These are phyloP conservation scores for Rhizophagus sp. DNA, from an alignment of 192 early-diverging fungal species.

Conservation along the genomic window DNA sequence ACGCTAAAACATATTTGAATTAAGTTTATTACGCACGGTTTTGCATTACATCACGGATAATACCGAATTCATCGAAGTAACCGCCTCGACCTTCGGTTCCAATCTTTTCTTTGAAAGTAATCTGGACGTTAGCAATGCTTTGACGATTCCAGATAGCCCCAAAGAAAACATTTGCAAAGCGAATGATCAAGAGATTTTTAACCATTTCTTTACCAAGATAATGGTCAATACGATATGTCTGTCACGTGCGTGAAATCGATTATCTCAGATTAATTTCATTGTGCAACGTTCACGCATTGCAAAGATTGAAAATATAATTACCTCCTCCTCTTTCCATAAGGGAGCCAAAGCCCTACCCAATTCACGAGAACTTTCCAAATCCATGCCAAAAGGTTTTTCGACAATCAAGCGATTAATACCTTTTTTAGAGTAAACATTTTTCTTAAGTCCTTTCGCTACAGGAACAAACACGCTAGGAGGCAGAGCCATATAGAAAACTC, in stretches of 20 bases:
- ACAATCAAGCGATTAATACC: conserved; percentile 87
- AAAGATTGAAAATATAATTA: background rate
- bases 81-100: conserved; percentile 97
- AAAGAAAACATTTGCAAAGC: conserved; percentile 95
- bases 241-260: background rate
- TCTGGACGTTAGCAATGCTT: conserved; percentile 91
- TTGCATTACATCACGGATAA: conserved; percentile 96
- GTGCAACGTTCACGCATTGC: background rate
- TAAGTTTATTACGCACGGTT: conserved; percentile 56
- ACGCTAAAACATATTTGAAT: background rate
- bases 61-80: conserved; percentile 99
- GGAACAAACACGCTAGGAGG: conserved; percentile 94
- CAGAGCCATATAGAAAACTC: conserved; percentile 94
- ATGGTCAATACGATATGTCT: conserved; percentile 98
- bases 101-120: conserved; percentile 97
- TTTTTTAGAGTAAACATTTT: conserved; percentile 63
- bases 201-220: conserved; percentile 99
- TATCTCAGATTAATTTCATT: background rate
- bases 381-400: conserved; percentile 98
- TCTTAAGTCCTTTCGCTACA: conserved; percentile 73
- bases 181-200: conserved; percentile 91
- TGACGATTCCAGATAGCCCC: conserved; percentile 89
- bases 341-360: conserved; percentile 71
- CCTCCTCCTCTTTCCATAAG: conserved; percentile 87
- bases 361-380: conserved; percentile 78